Percentiles rank a stretch among this genome's conserved stretches.
Evolutionary conservation across 2,329 filamentous ascomycete genomes (phyloP).

Genomic region (Colletotrichum theobromicola): DNA sequence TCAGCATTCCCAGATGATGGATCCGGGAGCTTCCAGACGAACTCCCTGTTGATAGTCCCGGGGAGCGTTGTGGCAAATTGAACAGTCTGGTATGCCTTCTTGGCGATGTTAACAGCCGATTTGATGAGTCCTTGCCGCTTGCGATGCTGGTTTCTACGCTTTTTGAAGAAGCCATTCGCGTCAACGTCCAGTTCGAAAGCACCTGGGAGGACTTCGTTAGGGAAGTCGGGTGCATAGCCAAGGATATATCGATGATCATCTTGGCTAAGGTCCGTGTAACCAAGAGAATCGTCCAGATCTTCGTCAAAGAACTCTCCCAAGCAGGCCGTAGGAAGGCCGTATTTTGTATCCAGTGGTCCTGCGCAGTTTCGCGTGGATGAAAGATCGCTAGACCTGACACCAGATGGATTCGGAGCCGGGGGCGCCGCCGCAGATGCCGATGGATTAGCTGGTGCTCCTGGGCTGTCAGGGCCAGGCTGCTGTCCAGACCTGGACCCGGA

Average conservation of each 20-base stretch:
- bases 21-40: conserved; percentile 26
- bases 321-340: conserved; percentile 30
- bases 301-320: conserved; percentile 30
- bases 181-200: not conserved
- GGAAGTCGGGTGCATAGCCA: not conserved
- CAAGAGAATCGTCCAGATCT: conserved; percentile 30
- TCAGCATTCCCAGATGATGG: not conserved
- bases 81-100: not conserved
- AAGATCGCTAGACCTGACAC: not conserved
- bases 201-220: not conserved
- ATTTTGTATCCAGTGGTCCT: conserved; percentile 24
- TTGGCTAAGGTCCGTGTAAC: conserved; percentile 16
- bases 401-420: not conserved
- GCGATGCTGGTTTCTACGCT: not conserved
- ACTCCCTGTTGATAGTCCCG: conserved; percentile 16
- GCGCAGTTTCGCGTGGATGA: not conserved
- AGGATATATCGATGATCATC: not conserved
- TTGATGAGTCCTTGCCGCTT: not conserved
- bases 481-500: not conserved
- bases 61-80: conserved; percentile 6
- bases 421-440: not conserved
- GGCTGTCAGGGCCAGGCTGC: not conserved
- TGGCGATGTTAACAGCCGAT: not conserved
- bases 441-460: not conserved
- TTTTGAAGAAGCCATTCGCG: not conserved